These are phyloP conservation scores for Pseudogymnoascus sp. DNA, from an alignment of 2,329 filamentous ascomycete genomes.

Conservation along the genomic window DNA sequence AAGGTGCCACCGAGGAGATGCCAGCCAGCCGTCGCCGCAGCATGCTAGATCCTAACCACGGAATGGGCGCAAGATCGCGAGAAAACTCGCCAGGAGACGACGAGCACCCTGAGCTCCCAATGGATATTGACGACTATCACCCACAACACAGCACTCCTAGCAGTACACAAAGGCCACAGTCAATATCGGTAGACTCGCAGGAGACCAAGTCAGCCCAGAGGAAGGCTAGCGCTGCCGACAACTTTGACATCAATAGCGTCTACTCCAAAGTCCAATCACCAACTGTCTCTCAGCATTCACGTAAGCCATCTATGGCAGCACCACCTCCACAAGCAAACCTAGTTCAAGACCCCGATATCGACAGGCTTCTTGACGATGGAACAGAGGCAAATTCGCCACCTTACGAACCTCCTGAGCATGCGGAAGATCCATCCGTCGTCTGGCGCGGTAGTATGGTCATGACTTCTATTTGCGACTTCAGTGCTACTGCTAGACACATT, in stretches of 20 bases:
- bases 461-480: constrained; percentile 69
- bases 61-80: constrained; percentile 29
- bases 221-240: constrained; percentile 23
- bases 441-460: constrained; percentile 75
- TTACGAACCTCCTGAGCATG: constrained; percentile 73
- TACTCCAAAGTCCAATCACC: constrained; percentile 80
- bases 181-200: constrained; percentile 24
- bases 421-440: constrained; percentile 62
- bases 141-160: constrained; percentile 25
- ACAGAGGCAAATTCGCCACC: constrained; percentile 62
- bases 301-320: constrained; percentile 44
- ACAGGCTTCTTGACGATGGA: constrained; percentile 78
- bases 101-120: constrained; percentile 24
- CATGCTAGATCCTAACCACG: constrained; percentile 33
- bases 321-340: constrained; percentile 33
- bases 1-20: constrained; percentile 32
- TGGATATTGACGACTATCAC: constrained; percentile 27
- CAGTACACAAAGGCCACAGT: constrained; percentile 14
- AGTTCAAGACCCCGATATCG: constrained; percentile 78
- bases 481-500: constrained; percentile 72
- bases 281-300: constrained; percentile 40
- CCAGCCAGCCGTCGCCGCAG: constrained; percentile 33
- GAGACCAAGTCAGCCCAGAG: not conserved
- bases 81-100: constrained; percentile 32
- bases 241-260: constrained; percentile 81